Evolutionary conservation across 345 rosid species (phyloP).

Genomic region (Eutrema heterophyllum): DNA sequence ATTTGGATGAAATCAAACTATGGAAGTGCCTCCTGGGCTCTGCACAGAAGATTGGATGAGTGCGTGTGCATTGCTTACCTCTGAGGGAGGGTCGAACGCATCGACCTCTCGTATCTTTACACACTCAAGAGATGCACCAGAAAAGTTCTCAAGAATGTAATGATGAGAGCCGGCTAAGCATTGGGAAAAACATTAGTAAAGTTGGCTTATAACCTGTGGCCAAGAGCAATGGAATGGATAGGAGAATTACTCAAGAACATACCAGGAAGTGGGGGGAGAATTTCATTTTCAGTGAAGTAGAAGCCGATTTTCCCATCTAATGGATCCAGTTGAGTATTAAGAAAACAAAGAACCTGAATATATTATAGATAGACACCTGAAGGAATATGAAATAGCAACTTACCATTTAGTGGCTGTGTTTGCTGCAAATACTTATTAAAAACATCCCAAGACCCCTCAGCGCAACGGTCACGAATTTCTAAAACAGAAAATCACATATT

Average conservation of each 20-base stretch:
- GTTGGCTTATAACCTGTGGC: background rate
- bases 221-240: background rate
- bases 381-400: background rate
- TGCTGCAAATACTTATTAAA: constrained; percentile 64
- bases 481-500: background rate
- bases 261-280: constrained; percentile 97
- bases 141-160: constrained; percentile 58
- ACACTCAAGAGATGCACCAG: constrained; percentile 39
- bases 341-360: constrained; percentile 21
- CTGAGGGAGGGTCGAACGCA: constrained; percentile 83
- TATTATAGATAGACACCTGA: background rate
- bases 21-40: background rate
- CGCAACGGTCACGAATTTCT: constrained; percentile 69
- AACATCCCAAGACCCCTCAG: constrained; percentile 77
- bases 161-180: constrained; percentile 78
- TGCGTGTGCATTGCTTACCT: constrained; percentile 41
- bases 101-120: constrained; percentile 50
- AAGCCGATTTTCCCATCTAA: constrained; percentile 93
- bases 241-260: constrained; percentile 8
- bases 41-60: background rate
- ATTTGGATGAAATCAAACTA: background rate
- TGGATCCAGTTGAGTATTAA: constrained; percentile 21
- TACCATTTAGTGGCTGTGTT: constrained; percentile 80
- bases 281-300: constrained; percentile 94
- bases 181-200: background rate